Conservation (phyloP, 148 eudicot genomes). For the Bassia scoparia region DNA sequence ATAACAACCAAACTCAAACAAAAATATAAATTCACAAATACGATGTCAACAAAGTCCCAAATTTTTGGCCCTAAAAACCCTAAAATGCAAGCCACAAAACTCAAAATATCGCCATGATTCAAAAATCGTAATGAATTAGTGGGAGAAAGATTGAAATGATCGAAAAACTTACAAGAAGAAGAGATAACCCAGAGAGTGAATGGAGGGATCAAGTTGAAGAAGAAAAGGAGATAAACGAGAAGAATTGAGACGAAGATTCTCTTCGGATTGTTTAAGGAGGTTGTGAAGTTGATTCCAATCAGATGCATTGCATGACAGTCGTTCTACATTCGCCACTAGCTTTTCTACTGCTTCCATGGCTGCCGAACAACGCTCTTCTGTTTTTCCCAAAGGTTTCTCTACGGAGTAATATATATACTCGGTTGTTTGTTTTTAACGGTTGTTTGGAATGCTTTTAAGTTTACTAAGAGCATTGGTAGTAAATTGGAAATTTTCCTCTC, state of each 20-base stretch:
- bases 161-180: conserved; percentile 51
- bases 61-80: too few species aligned
- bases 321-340: conserved; percentile 70
- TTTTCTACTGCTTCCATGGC: conserved; percentile 52
- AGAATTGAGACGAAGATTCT: conserved; percentile 46
- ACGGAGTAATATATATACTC: too few species aligned
- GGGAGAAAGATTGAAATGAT: too few species aligned
- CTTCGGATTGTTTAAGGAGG: conserved; percentile 58
- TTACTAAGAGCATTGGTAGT: too few species aligned
- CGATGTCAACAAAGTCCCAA: too few species aligned
- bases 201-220: conserved; percentile 55
- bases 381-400: too few species aligned
- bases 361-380: too few species aligned
- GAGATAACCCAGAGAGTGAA: conserved; percentile 83
- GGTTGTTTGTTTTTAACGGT: too few species aligned
- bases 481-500: too few species aligned
- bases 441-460: too few species aligned
- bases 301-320: conserved; percentile 40
- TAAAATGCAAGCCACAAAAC: background rate
- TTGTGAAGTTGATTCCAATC: conserved; percentile 56
- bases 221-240: conserved; percentile 45
- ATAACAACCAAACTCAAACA: background rate
- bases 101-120: conserved; percentile 1
- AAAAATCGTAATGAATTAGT: background rate
- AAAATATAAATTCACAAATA: background rate